Base-by-base conservation (phyloP, 345 rosid genomes). In the Abelmoschus esculentus region DNA sequence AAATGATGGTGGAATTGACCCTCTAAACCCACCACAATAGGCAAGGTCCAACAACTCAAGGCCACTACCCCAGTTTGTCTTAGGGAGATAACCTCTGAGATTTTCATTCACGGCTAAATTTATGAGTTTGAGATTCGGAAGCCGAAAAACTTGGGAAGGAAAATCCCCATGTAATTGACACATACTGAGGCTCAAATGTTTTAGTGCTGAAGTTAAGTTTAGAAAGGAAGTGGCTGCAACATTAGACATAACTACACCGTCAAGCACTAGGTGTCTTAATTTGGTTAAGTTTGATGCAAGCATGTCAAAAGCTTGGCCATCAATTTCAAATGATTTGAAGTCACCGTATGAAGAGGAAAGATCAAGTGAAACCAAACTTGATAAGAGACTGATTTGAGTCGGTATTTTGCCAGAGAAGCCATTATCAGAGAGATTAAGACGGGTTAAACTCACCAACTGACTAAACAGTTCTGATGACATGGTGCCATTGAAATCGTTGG, bases 171-270 rank as follows among this genome's bases (percentile, higher is more conserved):
- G 29, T 54, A 54, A 54, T 0, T 9, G 0, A 54, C 29, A 54
- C 8, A 0, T 0, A 2, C 0, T 0, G 13, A 54, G 31, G 18
- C 14, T 19, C 59, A 54, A 54, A 8, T 2, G 4, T 9, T 54
- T 0, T 2, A 54, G 59, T 18, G 59, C 8, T 50, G 54, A 50
- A 50, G 22, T 5, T 0, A 52, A 5, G 8, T 52, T 15, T 52
- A 15, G 22, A 15, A 52, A 52, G 22, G 55, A 52, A n/a, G 2
- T 5, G 3, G 2, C 1, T 52, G 18, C 3, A 52, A 52, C 55
- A 15, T n/a, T 22, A 6, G 55, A n/a, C 55, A 52, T 15, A n/a
- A 5, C 56, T 52, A 52, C 56, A 2, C 0, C 0, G 0, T 52
- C 56, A 17, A 52, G 56, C 19, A 17, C 19, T n/a, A 52, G 56